These are phyloP conservation scores for Penicillium cosmopolitanum DNA, from an alignment of 495 filamentous ascomycete genomes.

Conservation along the genomic window DNA sequence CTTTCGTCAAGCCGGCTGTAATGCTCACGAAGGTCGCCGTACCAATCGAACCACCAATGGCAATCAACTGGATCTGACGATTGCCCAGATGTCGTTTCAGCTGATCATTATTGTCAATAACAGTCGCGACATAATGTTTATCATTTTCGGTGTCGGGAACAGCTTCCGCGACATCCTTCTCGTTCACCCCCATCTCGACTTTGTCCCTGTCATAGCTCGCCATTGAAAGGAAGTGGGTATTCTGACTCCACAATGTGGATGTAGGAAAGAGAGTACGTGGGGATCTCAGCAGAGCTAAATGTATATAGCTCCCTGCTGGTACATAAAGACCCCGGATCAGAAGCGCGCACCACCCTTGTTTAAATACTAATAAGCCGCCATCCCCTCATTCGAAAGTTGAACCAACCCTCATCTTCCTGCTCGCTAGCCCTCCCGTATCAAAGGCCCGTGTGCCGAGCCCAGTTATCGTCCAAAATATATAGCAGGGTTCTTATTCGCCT, in stretches of 20 bases:
- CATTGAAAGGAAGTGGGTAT: background rate
- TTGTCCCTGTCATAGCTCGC: background rate
- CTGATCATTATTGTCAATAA: conserved; percentile 19
- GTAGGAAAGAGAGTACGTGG: background rate
- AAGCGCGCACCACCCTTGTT: background rate
- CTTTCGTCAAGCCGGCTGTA: conserved; percentile 33
- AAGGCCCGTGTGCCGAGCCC: background rate
- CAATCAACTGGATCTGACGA: conserved; percentile 32
- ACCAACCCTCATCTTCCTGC: background rate
- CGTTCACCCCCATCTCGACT: conserved; percentile 1
- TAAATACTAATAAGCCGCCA: background rate
- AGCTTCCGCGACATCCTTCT: conserved; percentile 4
- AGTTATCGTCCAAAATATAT: background rate
- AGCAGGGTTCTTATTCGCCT: background rate
- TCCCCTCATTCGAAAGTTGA: background rate
- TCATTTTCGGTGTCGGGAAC: background rate
- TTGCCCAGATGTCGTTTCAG: conserved; percentile 15
- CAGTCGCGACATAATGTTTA: background rate
- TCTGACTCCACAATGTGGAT: background rate
- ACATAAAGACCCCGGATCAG: background rate
- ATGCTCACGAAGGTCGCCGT: conserved; percentile 35
- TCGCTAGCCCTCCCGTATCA: conserved; percentile 1
- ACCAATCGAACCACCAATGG: conserved; percentile 38
- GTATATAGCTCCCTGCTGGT: too few relatives aligned
- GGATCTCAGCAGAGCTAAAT: background rate